A percentile compares a stretch with the other conserved stretches of the same genome.
These are phyloP conservation scores for Saccharomycopsis oosterbeekiorum DNA, from an alignment of 805 yeast genomes.

Conservation along the genomic window DNA sequence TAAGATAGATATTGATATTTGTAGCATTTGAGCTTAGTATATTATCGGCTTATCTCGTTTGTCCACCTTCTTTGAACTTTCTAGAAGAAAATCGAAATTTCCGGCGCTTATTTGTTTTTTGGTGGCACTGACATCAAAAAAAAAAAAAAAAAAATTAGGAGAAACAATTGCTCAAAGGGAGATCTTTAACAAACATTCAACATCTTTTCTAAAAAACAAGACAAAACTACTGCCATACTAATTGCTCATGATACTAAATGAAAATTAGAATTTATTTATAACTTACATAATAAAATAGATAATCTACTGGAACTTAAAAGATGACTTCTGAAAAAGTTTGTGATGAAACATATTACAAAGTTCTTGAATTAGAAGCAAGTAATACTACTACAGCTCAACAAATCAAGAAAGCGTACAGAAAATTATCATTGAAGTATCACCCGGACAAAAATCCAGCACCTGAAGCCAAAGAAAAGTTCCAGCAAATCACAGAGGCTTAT, in stretches of 20 bases:
- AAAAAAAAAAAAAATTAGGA: neutral
- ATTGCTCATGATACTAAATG: too few relatives aligned
- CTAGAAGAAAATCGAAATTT: neutral
- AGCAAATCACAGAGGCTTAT: conserved; percentile 56
- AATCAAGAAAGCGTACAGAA: conserved; percentile 72
- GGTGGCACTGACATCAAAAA: neutral
- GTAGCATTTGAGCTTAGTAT: neutral
- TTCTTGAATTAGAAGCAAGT: conserved; percentile 38
- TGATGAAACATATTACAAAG: conserved; percentile 65
- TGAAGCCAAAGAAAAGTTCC: conserved; percentile 61
- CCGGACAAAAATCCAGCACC: conserved; percentile 82
- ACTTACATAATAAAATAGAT: neutral
- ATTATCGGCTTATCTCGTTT: neutral
- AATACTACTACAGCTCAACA: conserved; percentile 52
- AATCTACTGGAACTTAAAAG: neutral
- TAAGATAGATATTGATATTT: too few relatives aligned
- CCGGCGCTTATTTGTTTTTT: neutral
- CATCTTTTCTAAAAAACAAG: neutral
- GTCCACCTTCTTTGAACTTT: neutral
- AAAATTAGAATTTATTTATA: neutral
- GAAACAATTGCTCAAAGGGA: neutral
- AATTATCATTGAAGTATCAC: conserved; percentile 64
- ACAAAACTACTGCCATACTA: too few relatives aligned
- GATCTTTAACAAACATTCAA: neutral
- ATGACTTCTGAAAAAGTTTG: conserved; percentile 32